Base-by-base conservation (phyloP, 495 filamentous ascomycete species). In the Lophiostoma macrostomum region DNA sequence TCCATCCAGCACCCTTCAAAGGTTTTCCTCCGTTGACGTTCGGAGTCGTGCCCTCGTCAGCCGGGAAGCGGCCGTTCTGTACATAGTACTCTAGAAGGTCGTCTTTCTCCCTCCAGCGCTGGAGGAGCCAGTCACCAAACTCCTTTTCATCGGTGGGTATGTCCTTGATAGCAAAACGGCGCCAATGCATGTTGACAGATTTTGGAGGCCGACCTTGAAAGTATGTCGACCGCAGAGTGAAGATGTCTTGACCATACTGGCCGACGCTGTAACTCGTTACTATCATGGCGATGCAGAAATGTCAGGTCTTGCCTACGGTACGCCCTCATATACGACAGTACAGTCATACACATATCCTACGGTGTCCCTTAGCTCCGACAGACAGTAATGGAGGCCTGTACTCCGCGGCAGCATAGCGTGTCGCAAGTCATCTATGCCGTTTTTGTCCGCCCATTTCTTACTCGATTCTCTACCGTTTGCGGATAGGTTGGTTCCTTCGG, bases 141-240 rank as follows among this genome's bases (percentile, higher is more conserved):
- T 71, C 65, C 40, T 82, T 77, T 8, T 67, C 67, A 63, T 80
- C 77, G 23, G 88, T 60, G 0, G 88, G 88, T 14, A 93, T 89
- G 27, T 80, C 74, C 29, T 70, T 71, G 7, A 89, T 48, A 0
- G 72, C 68, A 61, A 90, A 91, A 3, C 86, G 78, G 12, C 88
- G 78, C 85, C 86, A 93, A 67, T 91, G 80, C 73, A 93, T 87
- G 64, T 91, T 90, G 46, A 91, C 86, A 0, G 85, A 90, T 63
- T 87, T 88, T 1, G 88, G 88, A 3, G 86, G 82, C 28, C 83
- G 79, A 20, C 88, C 88, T 67, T 86, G 75, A 56, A 91, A 82
- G 61, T 88, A 91, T 11, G 82, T 85, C 36, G 80, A 77, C 4
- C 78, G 74, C 11, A 93, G 73, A 5, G 83, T 88, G 69, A 88